Evolutionary conservation across 495 filamentous ascomycete species (phyloP).

Genomic region (Podospora didyma): DNA sequence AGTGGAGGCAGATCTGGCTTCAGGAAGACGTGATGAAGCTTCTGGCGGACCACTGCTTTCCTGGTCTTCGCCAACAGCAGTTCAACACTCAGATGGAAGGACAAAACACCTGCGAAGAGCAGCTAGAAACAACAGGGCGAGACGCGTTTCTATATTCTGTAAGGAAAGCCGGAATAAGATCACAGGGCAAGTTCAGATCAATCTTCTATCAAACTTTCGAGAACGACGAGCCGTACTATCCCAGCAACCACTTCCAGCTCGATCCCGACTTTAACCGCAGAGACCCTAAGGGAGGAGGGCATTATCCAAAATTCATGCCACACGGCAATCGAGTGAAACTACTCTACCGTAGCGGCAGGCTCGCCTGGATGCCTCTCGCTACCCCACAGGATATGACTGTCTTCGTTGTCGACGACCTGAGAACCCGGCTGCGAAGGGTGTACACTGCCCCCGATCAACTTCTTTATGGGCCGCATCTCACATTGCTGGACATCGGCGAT

Average conservation of each 20-base stretch:
- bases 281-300: too few relatives aligned
- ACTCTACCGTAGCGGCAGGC: slow-evolving; percentile 25
- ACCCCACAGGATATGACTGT: background rate
- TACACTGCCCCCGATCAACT: slow-evolving; percentile 14
- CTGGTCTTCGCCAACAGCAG: slow-evolving; percentile 17
- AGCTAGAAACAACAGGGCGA: background rate
- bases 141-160: background rate
- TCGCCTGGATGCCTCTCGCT: slow-evolving; percentile 22
- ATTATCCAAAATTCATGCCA: background rate
- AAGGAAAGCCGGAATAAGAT: slow-evolving; percentile 2
- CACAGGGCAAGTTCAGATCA: slow-evolving; percentile 10
- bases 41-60: slow-evolving; percentile 17
- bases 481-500: slow-evolving; percentile 23
- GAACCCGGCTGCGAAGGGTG: slow-evolving; percentile 22
- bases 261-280: background rate
- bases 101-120: background rate
- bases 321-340: background rate
- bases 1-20: slow-evolving; percentile 27
- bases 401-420: slow-evolving; percentile 31
- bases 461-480: slow-evolving; percentile 3
- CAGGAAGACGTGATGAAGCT: slow-evolving; percentile 13
- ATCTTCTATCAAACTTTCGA: slow-evolving; percentile 2
- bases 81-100: background rate
- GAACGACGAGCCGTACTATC: background rate
- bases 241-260: background rate